Evolutionary conservation across 352 stramenopile genomes (phyloP).

Genomic region (Lagenidium giganteum): DNA sequence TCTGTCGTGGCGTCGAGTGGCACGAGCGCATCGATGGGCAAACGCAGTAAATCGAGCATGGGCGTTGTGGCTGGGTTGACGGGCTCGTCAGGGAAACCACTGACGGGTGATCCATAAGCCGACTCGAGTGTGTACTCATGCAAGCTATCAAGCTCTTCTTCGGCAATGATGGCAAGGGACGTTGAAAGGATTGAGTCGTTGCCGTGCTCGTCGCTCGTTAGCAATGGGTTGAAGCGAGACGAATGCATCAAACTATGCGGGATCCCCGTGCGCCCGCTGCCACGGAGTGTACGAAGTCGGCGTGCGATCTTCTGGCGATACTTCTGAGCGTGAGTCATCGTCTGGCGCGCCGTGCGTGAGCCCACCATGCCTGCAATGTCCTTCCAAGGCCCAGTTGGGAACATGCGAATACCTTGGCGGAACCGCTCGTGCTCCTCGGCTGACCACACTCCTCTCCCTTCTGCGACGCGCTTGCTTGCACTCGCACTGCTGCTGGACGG

Average conservation of each 20-base stretch:
- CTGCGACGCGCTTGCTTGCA: constrained; percentile 20
- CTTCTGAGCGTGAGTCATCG: constrained; percentile 73
- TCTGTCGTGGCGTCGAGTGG: constrained; percentile 28
- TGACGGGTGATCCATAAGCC: too few species aligned
- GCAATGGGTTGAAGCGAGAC: constrained; percentile 47
- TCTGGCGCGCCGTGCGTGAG: constrained; percentile 56
- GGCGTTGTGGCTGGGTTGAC: too few species aligned
- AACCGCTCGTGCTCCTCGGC: constrained; percentile 60
- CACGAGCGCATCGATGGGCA: constrained; percentile 11
- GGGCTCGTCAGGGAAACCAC: too few species aligned
- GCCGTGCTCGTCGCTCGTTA: constrained; percentile 57
- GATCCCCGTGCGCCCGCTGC: constrained; percentile 49
- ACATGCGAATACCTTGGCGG: constrained; percentile 65
- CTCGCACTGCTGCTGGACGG: constrained; percentile 7
- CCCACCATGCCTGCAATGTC: constrained; percentile 56
- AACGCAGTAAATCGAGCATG: constrained; percentile 14
- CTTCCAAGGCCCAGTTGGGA: constrained; percentile 58
- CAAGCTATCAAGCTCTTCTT: constrained; percentile 48
- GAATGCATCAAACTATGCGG: constrained; percentile 46
- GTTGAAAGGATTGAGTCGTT: constrained; percentile 63
- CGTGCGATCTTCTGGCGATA: constrained; percentile 71
- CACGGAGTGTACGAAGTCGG: too few species aligned
- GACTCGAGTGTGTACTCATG: too few species aligned
- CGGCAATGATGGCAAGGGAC: constrained; percentile 47
- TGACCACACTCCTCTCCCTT: constrained; percentile 53